A percentile compares a stretch with the other conserved stretches of the same genome.
Conservation (phyloP, 305 asterid species). For the Fraxinus sp. region DNA sequence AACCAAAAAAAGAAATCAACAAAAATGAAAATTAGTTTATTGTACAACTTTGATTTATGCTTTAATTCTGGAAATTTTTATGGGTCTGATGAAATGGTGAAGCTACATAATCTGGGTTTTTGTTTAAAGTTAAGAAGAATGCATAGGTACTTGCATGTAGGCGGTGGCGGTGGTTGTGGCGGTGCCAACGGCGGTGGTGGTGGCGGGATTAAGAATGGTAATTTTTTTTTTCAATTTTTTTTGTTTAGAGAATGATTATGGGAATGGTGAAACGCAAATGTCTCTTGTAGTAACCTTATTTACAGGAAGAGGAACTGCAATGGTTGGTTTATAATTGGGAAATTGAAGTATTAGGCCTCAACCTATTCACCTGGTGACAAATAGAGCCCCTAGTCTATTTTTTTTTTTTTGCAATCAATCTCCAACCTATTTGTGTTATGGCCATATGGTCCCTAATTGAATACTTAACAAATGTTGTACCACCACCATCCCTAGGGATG, state of each 20-base stretch:
- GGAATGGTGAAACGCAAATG: constrained; percentile 44
- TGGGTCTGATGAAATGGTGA: neutral
- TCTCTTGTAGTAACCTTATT: constrained; percentile 44
- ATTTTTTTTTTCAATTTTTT: neutral
- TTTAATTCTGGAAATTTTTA: neutral
- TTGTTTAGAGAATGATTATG: neutral
- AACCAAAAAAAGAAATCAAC: neutral
- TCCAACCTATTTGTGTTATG: neutral
- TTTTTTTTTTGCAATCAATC: neutral
- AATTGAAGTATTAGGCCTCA: neutral
- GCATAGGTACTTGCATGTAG: constrained; percentile 17
- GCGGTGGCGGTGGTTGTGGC: constrained; percentile 17
- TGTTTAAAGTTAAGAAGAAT: constrained; percentile 5
- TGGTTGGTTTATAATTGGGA: neutral
- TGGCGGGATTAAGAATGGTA: neutral
- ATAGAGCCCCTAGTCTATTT: neutral
- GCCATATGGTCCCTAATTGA: neutral
- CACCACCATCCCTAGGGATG: neutral
- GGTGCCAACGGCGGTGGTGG: neutral
- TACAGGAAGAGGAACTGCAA: constrained; percentile 24
- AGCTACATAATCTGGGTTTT: neutral
- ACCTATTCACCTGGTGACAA: neutral
- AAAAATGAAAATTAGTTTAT: neutral
- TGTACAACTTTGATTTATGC: neutral
- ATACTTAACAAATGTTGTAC: neutral